These are phyloP conservation scores for Botrytis aclada DNA, from an alignment of 2,329 filamentous ascomycete species.

Conservation along the genomic window DNA sequence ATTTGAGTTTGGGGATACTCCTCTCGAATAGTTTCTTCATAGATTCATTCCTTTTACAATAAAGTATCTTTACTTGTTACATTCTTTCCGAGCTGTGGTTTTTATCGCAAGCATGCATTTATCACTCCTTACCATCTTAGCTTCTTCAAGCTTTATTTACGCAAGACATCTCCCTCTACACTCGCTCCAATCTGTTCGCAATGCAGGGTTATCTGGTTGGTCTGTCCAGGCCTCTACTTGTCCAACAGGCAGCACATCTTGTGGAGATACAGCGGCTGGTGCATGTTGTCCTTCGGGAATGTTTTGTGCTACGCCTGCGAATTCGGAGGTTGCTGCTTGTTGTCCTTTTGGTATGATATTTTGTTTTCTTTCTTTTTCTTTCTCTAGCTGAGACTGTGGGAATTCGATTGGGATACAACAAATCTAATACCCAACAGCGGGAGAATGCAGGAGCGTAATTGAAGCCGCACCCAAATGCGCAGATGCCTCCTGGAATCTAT, in stretches of 20 bases:
- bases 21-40: not conserved
- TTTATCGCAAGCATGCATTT: conserved; percentile 10
- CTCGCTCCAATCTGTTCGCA: not conserved
- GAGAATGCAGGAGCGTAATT: conserved; percentile 16
- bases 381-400: not conserved
- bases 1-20: not conserved
- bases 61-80: not conserved
- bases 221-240: conserved; percentile 18
- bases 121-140: not conserved
- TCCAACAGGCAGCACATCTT: conserved; percentile 10
- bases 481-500: conserved; percentile 21
- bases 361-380: not conserved
- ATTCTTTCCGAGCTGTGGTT: not conserved
- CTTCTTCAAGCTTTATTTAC: not conserved
- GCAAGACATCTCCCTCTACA: not conserved
- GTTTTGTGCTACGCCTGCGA: conserved; percentile 19
- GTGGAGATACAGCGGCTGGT: conserved; percentile 13
- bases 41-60: not conserved
- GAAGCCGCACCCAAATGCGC: conserved; percentile 20
- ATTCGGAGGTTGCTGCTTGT: conserved; percentile 23
- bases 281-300: conserved; percentile 22
- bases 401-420: not conserved
- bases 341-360: conserved; percentile 18
- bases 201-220: conserved; percentile 10
- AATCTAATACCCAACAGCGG: conserved; percentile 11